These are phyloP conservation scores for Phycomyces blakesleeanus DNA, from an alignment of 192 early-diverging fungal species.

Conservation along the genomic window DNA sequence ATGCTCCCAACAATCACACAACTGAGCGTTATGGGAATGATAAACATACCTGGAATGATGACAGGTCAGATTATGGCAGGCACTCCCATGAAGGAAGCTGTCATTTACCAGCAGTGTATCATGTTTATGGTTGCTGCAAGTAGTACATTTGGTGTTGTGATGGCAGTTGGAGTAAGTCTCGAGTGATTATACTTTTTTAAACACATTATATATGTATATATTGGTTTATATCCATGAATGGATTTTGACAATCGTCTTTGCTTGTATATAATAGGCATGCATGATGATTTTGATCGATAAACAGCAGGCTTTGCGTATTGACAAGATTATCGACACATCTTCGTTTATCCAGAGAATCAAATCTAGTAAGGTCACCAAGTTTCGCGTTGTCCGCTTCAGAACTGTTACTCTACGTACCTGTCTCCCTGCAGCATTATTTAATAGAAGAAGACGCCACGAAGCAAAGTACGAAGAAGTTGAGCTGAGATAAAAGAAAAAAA, in stretches of 20 bases:
- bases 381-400: too few relatives aligned
- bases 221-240: too few relatives aligned
- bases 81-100: conserved; percentile 70
- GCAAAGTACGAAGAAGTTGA: not conserved
- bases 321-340: conserved; percentile 15
- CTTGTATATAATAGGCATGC: conserved; percentile 13
- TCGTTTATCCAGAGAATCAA: not conserved
- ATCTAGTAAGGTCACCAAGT: too few relatives aligned
- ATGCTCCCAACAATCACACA: conserved; percentile 76
- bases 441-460: not conserved
- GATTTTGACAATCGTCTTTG: not conserved
- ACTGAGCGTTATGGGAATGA: conserved; percentile 79
- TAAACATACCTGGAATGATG: conserved; percentile 89
- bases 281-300: conserved; percentile 17
- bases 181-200: conserved; percentile 29
- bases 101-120: conserved; percentile 81
- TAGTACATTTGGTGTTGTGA: conserved; percentile 60
- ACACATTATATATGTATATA: too few relatives aligned
- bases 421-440: not conserved
- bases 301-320: conserved; percentile 12
- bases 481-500: not conserved
- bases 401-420: not conserved
- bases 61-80: conserved; percentile 87
- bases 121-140: conserved; percentile 83
- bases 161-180: conserved; percentile 43